A percentile compares a stretch with the other conserved stretches of the same genome.
These are phyloP conservation scores for Annona cherimola DNA, from an alignment of 164 flowering plant species.

Conservation along the genomic window DNA sequence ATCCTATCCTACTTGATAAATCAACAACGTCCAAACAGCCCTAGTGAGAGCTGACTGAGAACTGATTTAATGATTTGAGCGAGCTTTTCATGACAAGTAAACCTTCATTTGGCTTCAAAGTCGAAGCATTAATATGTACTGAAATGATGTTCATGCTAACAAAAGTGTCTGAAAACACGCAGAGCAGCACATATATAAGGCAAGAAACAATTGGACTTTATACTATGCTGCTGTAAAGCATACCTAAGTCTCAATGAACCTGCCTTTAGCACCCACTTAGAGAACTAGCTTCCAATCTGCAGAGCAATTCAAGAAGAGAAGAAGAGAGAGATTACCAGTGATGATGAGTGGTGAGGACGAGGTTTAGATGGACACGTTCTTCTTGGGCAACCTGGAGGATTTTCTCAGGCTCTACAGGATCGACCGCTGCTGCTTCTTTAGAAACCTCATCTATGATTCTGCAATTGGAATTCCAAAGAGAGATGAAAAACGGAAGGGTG, in stretches of 20 bases:
- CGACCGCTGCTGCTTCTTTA: constrained; percentile 82
- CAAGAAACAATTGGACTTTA: no score
- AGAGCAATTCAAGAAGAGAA: neutral
- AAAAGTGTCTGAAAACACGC: no score
- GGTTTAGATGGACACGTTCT: constrained; percentile 42
- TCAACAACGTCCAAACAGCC: no score
- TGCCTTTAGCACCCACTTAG: neutral
- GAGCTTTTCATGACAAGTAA: no score
- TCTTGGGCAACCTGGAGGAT: constrained; percentile 45
- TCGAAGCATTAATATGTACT: no score
- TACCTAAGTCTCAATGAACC: neutral
- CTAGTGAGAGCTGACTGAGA: no score
- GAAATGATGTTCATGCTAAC: no score
- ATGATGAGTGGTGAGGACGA: constrained; percentile 93
- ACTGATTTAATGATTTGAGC: no score
- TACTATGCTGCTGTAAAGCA: no score
- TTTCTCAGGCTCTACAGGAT: constrained; percentile 93
- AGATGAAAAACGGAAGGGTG: neutral
- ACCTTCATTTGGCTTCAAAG: no score
- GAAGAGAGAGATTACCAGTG: constrained; percentile 50
- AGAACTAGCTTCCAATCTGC: neutral
- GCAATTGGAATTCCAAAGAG: neutral
- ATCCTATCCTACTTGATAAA: no score
- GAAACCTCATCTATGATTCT: constrained; percentile 79
- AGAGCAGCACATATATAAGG: no score